Evolutionary conservation across 1,284 basidiomycete genomes (phyloP).

Genomic region (Boletus albobrunnescens): DNA sequence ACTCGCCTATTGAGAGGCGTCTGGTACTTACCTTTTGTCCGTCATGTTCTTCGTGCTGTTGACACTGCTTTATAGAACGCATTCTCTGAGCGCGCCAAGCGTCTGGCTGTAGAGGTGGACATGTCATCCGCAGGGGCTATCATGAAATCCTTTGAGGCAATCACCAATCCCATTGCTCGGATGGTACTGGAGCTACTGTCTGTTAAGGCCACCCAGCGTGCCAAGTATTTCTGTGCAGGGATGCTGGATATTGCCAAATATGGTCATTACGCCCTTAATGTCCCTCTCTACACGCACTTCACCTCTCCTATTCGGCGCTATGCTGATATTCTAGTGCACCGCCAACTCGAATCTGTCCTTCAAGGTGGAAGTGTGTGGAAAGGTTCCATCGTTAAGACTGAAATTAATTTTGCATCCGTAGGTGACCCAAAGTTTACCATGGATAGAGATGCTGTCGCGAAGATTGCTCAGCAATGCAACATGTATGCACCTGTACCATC

Average conservation of each 20-base stretch:
- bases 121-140: slow-evolving; percentile 75
- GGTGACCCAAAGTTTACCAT: slow-evolving; percentile 88
- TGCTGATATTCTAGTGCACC: slow-evolving; percentile 94
- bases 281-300: slow-evolving; percentile 96
- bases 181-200: slow-evolving; percentile 76
- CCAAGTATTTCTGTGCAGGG: slow-evolving; percentile 98
- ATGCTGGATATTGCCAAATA: slow-evolving; percentile 99
- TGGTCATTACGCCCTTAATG: slow-evolving; percentile 86
- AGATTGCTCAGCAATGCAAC: slow-evolving; percentile 96
- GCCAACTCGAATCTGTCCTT: slow-evolving; percentile 90
- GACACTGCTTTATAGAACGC: slow-evolving; percentile 49
- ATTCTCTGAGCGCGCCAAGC: slow-evolving; percentile 76
- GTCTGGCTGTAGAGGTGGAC: slow-evolving; percentile 84
- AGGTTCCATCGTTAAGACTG: background rate
- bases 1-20: slow-evolving; percentile 87
- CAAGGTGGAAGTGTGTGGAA: slow-evolving; percentile 58
- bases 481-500: slow-evolving; percentile 52
- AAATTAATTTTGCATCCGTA: slow-evolving; percentile 19
- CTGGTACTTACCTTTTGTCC: slow-evolving; percentile 47
- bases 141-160: slow-evolving; percentile 76
- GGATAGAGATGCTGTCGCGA: slow-evolving; percentile 96
- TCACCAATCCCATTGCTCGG: slow-evolving; percentile 71
- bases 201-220: slow-evolving; percentile 85
- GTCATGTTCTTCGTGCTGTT: slow-evolving; percentile 1
- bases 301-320: slow-evolving; percentile 92